Evolutionary conservation across 2,329 filamentous ascomycete species (phyloP).

Genomic region (Diplodia seriata): DNA sequence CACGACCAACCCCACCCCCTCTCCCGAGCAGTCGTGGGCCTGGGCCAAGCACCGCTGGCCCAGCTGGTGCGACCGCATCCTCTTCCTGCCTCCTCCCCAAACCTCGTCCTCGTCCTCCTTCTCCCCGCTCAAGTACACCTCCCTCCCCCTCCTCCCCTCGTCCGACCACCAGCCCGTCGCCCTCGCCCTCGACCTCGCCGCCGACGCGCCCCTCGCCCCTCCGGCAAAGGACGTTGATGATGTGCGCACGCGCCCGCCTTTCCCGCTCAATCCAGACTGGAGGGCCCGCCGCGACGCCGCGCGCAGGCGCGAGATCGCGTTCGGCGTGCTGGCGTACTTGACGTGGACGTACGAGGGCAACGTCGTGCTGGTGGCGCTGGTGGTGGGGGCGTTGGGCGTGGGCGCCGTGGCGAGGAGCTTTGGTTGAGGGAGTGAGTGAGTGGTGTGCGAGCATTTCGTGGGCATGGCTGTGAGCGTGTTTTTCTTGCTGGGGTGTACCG

Average conservation of each 20-base stretch:
- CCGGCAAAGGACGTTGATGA: slow-evolving; percentile 48
- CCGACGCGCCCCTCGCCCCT: slow-evolving; percentile 45
- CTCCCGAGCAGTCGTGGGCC: slow-evolving; percentile 59
- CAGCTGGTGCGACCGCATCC: slow-evolving; percentile 89
- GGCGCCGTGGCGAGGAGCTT: slow-evolving; percentile 9
- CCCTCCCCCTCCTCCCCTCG: slow-evolving; percentile 78
- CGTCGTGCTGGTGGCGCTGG: slow-evolving; percentile 44
- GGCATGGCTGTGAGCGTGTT: no score
- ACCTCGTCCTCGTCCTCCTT: slow-evolving; percentile 52
- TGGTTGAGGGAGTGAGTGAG: background rate
- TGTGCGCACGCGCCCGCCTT: slow-evolving; percentile 59
- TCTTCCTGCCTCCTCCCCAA: slow-evolving; percentile 64
- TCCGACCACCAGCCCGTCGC: slow-evolving; percentile 90
- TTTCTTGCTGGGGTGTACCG: background rate
- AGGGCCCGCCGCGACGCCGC: slow-evolving; percentile 60
- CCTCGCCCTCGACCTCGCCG: slow-evolving; percentile 71
- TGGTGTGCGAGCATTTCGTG: no score
- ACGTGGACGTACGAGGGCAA: slow-evolving; percentile 56
- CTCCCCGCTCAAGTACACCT: slow-evolving; percentile 69
- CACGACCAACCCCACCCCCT: slow-evolving; percentile 41
- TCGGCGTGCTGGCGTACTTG: slow-evolving; percentile 65
- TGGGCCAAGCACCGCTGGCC: slow-evolving; percentile 88
- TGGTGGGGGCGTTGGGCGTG: slow-evolving; percentile 14
- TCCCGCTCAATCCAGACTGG: slow-evolving; percentile 65
- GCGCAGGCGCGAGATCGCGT: slow-evolving; percentile 64